These are phyloP conservation scores for Groenewaldozyma salmanticensis DNA, from an alignment of 805 yeast genomes.

Conservation along the genomic window DNA sequence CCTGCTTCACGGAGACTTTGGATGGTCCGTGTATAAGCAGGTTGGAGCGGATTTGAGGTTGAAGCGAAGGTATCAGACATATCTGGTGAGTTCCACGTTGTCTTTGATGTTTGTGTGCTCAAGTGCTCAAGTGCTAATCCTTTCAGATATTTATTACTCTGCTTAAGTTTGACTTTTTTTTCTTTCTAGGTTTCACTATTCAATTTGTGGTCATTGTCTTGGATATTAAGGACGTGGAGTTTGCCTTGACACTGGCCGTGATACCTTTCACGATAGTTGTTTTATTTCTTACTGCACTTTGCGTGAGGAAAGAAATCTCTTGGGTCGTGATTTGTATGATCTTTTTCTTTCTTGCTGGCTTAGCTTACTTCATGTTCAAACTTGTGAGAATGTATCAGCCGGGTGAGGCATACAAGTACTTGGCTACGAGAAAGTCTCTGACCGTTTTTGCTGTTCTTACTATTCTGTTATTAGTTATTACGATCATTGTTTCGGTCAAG, in stretches of 20 bases:
- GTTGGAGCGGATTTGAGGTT: conserved; percentile 39
- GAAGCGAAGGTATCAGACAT: conserved; percentile 27
- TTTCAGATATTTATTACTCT: conserved; percentile 31
- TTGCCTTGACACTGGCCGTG: conserved; percentile 37
- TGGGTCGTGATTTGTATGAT: conserved; percentile 25
- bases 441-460: conserved; percentile 38
- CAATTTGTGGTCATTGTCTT: conserved; percentile 41
- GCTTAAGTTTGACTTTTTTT: conserved; percentile 36
- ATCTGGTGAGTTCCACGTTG: conserved; percentile 14
- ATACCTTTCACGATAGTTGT: conserved; percentile 35
- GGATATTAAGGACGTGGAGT: conserved; percentile 32
- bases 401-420: conserved; percentile 28
- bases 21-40: conserved; percentile 39
- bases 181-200: conserved; percentile 41
- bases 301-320: conserved; percentile 29
- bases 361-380: conserved; percentile 40
- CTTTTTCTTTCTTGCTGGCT: conserved; percentile 30
- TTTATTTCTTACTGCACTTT: conserved; percentile 30
- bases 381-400: conserved; percentile 37
- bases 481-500: conserved; percentile 24
- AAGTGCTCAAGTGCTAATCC: conserved; percentile 17
- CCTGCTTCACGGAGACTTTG: conserved; percentile 32
- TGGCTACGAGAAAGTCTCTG: conserved; percentile 36
- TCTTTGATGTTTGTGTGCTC: not conserved
- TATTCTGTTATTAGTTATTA: conserved; percentile 29